Base-by-base conservation (phyloP, 768 basidiomycete genomes). In the Sutorius australiensis region DNA sequence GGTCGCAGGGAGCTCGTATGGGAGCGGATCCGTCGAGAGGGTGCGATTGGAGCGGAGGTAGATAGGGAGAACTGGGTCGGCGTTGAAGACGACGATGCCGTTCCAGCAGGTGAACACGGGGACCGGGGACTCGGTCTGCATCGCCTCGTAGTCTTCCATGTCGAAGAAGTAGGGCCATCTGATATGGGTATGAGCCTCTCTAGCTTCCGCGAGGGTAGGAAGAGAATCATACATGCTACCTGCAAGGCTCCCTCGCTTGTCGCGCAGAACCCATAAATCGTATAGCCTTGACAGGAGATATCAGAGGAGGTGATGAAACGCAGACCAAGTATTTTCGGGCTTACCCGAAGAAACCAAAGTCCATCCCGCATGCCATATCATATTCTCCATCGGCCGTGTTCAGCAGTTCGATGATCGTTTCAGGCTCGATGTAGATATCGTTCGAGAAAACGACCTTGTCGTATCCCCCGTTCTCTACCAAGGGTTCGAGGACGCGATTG, bases 51-150 rank as follows among this genome's bases (percentile, higher is more conserved):
- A 59, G 41, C 76, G 75, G 6, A 75, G 65, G 43, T 66, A 53
- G 33, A 73, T 51, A 13, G 76, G 75, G 30, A 76, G 65, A 30
- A 77, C 41, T 5, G 76, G 74, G 46, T 77, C 76, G 0, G 76
- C 70, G 9, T 57, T 40, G 57, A 77, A 72, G 3, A 70, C 71
- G 44, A 67, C 67, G 56, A 77, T 73, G 31, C 77, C 77, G 46
- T 77, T 77, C 76, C 76, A 77, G 61, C 76, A 77, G 0, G 73
- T 54, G 51, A 75, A 73, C 6, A 76, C 76, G 10, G 77, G 75
- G 2, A 68, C 76, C 11, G 77, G 74, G 13, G 71, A 67, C 33
- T 72, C 76, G 11, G 48, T 56, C 46, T 67, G 61, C 59, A 77
- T 67, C 3, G 72, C 71, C 38, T 64, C 58, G 54, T 67, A 65